phyloP scores from a whole-genome alignment of 768 basidiomycete species.

The Phlegmacium glaucopus region DNA sequence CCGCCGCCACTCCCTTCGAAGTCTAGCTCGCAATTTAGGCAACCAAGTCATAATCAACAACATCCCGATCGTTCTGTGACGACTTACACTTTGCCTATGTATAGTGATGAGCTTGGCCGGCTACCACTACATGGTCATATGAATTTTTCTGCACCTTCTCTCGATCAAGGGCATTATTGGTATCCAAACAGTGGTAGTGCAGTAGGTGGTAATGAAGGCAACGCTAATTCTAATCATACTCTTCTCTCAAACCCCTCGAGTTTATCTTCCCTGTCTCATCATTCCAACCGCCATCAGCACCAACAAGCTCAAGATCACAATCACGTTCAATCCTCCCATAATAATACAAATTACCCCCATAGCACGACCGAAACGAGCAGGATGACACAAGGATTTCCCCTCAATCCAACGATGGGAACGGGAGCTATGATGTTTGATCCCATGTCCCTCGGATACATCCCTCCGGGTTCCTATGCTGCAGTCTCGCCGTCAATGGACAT shows the following conservation, averaged over 20 bases:
- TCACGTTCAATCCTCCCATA: background rate
- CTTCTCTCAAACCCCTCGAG: background rate
- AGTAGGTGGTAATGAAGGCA: background rate
- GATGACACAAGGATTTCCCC: conserved; percentile 14
- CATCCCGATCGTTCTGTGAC: background rate
- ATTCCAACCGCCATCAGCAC: background rate
- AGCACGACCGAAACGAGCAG: background rate
- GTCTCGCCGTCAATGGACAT: background rate
- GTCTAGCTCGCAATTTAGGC: background rate
- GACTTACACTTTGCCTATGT: conserved; percentile 44
- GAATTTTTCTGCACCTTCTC: conserved; percentile 18
- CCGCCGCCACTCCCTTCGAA: conserved; percentile 10
- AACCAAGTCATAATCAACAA: background rate
- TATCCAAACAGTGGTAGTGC: background rate
- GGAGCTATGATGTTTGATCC: conserved; percentile 22
- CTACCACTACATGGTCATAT: conserved; percentile 41
- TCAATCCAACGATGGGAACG: conserved; percentile 16
- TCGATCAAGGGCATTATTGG: conserved; percentile 7
- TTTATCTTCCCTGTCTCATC: background rate
- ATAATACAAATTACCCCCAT: background rate
- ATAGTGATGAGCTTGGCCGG: conserved; percentile 57
- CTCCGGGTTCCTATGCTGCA: background rate
- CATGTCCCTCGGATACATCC: conserved; percentile 11
- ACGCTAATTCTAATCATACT: background rate
- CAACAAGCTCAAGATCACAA: background rate